Evolutionary conservation across 768 basidiomycete species (phyloP), one percentile per base, ranked within the genome.

Genomic region (Rhizopogon vulgaris): DNA sequence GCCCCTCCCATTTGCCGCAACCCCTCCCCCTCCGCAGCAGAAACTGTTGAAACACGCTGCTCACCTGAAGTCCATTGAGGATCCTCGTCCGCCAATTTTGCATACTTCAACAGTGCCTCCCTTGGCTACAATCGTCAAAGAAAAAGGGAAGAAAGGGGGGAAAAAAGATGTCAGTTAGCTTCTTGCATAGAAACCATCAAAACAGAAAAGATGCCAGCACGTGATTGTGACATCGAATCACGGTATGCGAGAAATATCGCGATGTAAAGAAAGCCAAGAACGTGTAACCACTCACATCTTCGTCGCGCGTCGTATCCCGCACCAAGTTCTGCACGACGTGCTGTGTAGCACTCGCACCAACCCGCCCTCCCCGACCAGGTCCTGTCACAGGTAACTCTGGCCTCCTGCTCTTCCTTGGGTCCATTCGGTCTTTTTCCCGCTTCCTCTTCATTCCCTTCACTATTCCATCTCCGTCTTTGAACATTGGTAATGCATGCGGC

Each of bases 271-370:
- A 48, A 52, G 46, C 41, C 39, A 52, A 55, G n/a, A 38, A 48
- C 34, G n/a, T n/a, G 28, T 41, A 38, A 41, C 24, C 37, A 90
- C 94, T 79, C 74, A 97, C 95, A 71, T 98, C 95, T 71, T 95
- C 86, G 72, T 92, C 91, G 60, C 93, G 73, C 39, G 89, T 88
- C 56, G 85, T 89, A 65, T 95, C 91, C 63, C 90, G 79, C 56
- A 98, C 92, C 67, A 98, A 71, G 64, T 92, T 89, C 71, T 96
- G 94, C 48, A 98, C 94, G 58, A 98, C 82, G 65, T 97, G 94
- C 61, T 97, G 94, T 46, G 93, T 97, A 15, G 95, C 95, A 72
- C 92, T 94, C 32, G 93, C 93, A 38, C 96, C 96, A 38, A 99
- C 90, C 38, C 96, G 75, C 49, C 96, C 96, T 18, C 96, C 96